Base-by-base conservation (phyloP, 352 stramenopile species). In the Phytophthora foliorum region DNA sequence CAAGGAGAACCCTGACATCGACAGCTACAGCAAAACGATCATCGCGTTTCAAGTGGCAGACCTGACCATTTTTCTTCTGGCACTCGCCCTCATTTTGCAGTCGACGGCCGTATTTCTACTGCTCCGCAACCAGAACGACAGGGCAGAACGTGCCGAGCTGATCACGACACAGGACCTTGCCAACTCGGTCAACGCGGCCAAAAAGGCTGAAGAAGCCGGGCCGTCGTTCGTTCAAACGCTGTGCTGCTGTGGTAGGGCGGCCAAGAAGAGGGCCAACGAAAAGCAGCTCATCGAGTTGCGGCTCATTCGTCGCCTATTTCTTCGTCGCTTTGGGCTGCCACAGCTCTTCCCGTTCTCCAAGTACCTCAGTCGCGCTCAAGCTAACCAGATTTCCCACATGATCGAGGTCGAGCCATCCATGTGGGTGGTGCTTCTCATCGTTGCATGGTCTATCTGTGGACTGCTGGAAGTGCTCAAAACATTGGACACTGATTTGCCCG, bases 371-470 rank as follows among this genome's bases (percentile, higher is more conserved):
- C 77, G 88, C 24, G 82, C 82, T 21, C 85, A 91, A 62, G 82
- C 89, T 22, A 88, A 85, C 70, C 79, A 93, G 65, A 90, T 93
- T 60, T 81, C 72, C 6, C 75, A 91, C 58, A 82, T 93, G 73
- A 89, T 93, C 21, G 82, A 93, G 22, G 82, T 93, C 11, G 61
- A 90, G 55, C 74, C 88, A 32, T 78, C 67, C 17, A 89, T 81
- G 63, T 93, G 79, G 81, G 46, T 88, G 19, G 42, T 88, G 17
- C 69, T 90, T 22, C 56, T 90, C 2, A 27, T 67, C 17, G 61
- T 86, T 19, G 77, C 74, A 0, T 90, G 79, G 77, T 34, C 56
- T 0, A 62, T 86, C 3, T 57, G 52, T 11, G 68, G 69, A 19
- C 29, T 84, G 6, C 62, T 82, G 14, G 65, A 72, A 41, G 60